Evolutionary conservation across 1,139 yeast genomes (phyloP), one percentile per base, ranked within the genome.

Genomic region (Blastobotrys arbuscula): DNA sequence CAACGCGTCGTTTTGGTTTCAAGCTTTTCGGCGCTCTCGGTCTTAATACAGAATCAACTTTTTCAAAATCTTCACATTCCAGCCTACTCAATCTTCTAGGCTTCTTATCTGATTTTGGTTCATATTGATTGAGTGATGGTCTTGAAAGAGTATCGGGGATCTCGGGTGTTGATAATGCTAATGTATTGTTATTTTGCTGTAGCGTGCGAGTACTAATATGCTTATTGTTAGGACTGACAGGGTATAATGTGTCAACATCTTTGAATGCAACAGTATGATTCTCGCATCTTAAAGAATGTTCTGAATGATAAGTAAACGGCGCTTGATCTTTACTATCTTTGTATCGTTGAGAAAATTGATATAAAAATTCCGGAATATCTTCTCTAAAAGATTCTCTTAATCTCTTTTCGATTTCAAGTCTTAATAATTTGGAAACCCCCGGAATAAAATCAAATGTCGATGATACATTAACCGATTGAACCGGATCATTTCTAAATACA

Each of bases 361-460:
- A 87, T 35, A 85, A 71, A 43, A 84, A 76, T 21, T 85, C 83
- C 2, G 95, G 95, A 45, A 85, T 72, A 44, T 87, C 83, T 62
- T 85, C 94, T 56, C 86, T 71, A 63, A 85, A 83, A 51, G 85
- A 70, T 53, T 83, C 92, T 50, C 86, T 66, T 42, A 85, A 78
- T 61, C 83, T 87, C 43, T 71, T 73, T 61, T 82, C 88, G 54
- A 85, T 81, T 60, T 83, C 86, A 42, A 73, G 73, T 56, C 81
- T 85, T 49, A 85, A 67, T 59, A 83, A 82, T 53, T 76, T 76
- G 9, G 88, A 85, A 55, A 84, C 77, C 1, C 85, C 88, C 50
- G 82, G 84, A 37, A 85, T 82, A 50, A 79, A 78, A 65, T 85
- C 94, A 62, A 84, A 82, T 20, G 89, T 80, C 2, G 89, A 82